Evolutionary conservation across 305 asterid genomes (phyloP), one percentile per base, ranked within the genome.

Genomic region (Coffea humblotiana): DNA sequence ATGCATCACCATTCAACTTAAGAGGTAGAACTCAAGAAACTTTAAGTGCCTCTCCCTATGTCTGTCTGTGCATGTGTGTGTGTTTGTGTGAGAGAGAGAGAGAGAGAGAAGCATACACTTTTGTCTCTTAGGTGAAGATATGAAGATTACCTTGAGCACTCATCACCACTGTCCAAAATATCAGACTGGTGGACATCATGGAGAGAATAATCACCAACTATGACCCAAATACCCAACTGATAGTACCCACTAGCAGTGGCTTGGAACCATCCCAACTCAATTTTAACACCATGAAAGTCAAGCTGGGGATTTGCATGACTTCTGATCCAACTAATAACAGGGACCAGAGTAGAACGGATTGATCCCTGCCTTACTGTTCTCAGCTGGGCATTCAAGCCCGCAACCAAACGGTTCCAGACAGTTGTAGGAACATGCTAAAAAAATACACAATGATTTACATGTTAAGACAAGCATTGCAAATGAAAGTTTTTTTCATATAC

Each of bases 191-290:
- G 91, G 88, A 93, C 89, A 86, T 92, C 95, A 76, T 83, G 84
- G 77, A 86, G 90, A 77, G 88, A 84, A 85, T 82, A 84, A 82
- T 90, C 94, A 65, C 98, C 97, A 74, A 94, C 87, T 80, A 92
- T 88, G 82, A 95, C 97, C 91, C 93, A 84, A 80, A 91, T 85
- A 40, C 99, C 99, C 89, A 95, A 84, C 83, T 95, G 99, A 83
- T 95, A 95, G 79, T 92, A 95, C 76, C 98, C 99, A 79, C 94
- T 94, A 76, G 97, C 90, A 37, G 98, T 95, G 77, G 92, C 97
- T 81, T 93, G 99, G 90, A 93, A 92, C 99, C 99, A 95, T 40
- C 97, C 97, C 15, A 93, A 94, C 88, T 93, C 96, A 72, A 92
- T 76, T 88, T 90, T 92, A 75, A 90, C 97, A 66, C 98, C 93